A percentile compares a stretch with the other conserved stretches of the same genome.
phyloP scores from a whole-genome alignment of 805 yeast genomes.

The Candida pseudofarinosa region DNA sequence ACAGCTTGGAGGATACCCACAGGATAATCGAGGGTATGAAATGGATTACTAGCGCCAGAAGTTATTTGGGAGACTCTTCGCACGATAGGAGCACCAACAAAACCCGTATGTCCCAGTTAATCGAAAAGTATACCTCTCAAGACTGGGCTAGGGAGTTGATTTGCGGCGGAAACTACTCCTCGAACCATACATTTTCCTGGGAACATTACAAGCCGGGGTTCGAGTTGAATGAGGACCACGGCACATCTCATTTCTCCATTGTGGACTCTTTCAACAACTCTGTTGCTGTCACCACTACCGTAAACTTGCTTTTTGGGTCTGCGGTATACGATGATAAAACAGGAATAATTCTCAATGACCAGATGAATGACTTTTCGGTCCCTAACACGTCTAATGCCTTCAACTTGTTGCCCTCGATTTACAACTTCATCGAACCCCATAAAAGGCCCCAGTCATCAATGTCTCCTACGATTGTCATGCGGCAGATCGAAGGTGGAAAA shows the following conservation, averaged over 20 bases:
- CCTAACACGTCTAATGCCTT: slow-evolving; percentile 71
- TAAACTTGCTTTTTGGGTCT: slow-evolving; percentile 81
- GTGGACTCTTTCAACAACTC: slow-evolving; percentile 75
- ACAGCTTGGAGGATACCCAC: slow-evolving; percentile 43
- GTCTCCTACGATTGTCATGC: slow-evolving; percentile 65
- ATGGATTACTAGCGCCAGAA: slow-evolving; percentile 85
- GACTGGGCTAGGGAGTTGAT: slow-evolving; percentile 57
- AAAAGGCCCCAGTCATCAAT: slow-evolving; percentile 84
- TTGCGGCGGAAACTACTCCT: slow-evolving; percentile 45
- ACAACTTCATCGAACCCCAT: slow-evolving; percentile 69
- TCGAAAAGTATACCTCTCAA: slow-evolving; percentile 41
- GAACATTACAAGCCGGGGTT: slow-evolving; percentile 73
- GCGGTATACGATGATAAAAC: slow-evolving; percentile 75
- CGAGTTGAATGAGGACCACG: slow-evolving; percentile 76
- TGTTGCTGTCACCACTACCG: slow-evolving; percentile 83
- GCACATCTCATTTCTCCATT: slow-evolving; percentile 84
- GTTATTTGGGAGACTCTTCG: slow-evolving; percentile 70
- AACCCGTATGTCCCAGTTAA: slow-evolving; percentile 12
- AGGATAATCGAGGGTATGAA: slow-evolving; percentile 82
- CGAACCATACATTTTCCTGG: slow-evolving; percentile 59
- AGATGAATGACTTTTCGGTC: slow-evolving; percentile 91
- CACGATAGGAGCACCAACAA: slow-evolving; percentile 7
- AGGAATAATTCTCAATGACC: slow-evolving; percentile 79
- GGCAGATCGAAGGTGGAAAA: slow-evolving; percentile 21
- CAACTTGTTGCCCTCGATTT: slow-evolving; percentile 74